Evolutionary conservation across 768 basidiomycete genomes (phyloP), one percentile per base, ranked within the genome.

Genomic region (Pulveroboletus sp.): DNA sequence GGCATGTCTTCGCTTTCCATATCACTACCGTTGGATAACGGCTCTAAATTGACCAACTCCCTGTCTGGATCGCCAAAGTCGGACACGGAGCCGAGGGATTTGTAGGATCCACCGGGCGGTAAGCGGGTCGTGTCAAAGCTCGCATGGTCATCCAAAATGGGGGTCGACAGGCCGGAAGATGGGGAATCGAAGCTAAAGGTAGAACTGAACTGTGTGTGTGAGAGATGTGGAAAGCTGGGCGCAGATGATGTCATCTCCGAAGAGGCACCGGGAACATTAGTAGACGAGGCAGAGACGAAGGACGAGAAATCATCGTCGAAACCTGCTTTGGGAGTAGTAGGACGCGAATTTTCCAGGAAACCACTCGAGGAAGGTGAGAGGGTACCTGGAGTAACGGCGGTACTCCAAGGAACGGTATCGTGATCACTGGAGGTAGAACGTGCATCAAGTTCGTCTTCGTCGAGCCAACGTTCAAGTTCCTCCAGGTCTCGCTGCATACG

Each of bases 231-330:
- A 6, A 40, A 21, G 17, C 21, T 38, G 11, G 33, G 51, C 21
- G 40, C 29, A 11, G 41, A 27, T 16, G 57, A 49, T 10, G 29
- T 29, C 25, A 14, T 39, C 31, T 37, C 39, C 25, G 37, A 40
- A 48, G 52, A 43, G 6, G 12, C 4, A 4, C 4, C 47, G 17
- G 49, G 34, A 21, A 42, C 13, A 21, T 17, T 39, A 12, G 60
- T 49, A 39, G 71, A 78, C 21, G 60, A 49, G n/a, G 84, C 85
- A 27, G 84, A 82, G 16, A 89, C 76, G 53, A 88, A 88, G 24
- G 79, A 82, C 2, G 82, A 76, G 59, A 93, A 93, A 63, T 93
- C 86, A 58, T 92, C 90, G 45, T 91, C 90, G 56, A 92, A 81
- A 14, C 76, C 73, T n/a, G 52, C 38, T 38, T 45, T 48, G 20